Percentiles rank a stretch among this genome's conserved stretches.
These are phyloP conservation scores for Auxenochlorella pyrenoidosa DNA, from an alignment of 139 green algal species.

Conservation along the genomic window DNA sequence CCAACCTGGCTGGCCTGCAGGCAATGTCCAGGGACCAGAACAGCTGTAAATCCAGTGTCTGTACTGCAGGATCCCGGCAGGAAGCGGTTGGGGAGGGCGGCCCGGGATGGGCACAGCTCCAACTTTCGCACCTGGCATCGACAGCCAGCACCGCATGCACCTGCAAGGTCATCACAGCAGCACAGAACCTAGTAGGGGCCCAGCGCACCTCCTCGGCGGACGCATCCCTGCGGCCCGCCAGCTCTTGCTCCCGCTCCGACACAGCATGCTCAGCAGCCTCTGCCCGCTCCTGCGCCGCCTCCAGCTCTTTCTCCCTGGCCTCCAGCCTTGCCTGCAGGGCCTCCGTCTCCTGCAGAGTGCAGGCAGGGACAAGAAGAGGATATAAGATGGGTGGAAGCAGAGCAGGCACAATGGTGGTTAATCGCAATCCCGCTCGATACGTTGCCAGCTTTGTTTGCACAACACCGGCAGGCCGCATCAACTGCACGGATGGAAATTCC, in stretches of 20 bases:
- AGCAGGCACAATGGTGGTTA: too few relatives aligned
- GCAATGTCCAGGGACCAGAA: too few relatives aligned
- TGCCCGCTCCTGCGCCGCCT: neutral
- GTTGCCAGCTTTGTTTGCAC: too few relatives aligned
- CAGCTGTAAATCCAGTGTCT: too few relatives aligned
- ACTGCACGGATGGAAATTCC: too few relatives aligned
- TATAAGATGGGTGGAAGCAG: neutral
- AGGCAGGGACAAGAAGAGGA: neutral
- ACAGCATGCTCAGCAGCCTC: neutral
- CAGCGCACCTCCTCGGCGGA: slow-evolving; percentile 5
- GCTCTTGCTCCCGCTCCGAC: neutral
- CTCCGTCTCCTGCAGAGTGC: slow-evolving; percentile 37
- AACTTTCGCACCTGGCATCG: too few relatives aligned
- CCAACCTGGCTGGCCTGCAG: slow-evolving; percentile 10
- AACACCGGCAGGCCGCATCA: too few relatives aligned
- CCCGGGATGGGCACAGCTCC: too few relatives aligned
- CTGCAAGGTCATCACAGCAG: too few relatives aligned
- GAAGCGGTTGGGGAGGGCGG: too few relatives aligned
- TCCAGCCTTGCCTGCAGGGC: neutral
- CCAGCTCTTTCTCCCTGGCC: slow-evolving; percentile 8
- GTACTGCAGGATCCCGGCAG: too few relatives aligned
- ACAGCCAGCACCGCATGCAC: too few relatives aligned
- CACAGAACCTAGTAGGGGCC: neutral
- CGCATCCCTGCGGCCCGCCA: neutral
- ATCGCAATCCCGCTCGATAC: neutral